Evolutionary conservation across 1,139 yeast species (phyloP).

Genomic region (Diutina sp.): DNA sequence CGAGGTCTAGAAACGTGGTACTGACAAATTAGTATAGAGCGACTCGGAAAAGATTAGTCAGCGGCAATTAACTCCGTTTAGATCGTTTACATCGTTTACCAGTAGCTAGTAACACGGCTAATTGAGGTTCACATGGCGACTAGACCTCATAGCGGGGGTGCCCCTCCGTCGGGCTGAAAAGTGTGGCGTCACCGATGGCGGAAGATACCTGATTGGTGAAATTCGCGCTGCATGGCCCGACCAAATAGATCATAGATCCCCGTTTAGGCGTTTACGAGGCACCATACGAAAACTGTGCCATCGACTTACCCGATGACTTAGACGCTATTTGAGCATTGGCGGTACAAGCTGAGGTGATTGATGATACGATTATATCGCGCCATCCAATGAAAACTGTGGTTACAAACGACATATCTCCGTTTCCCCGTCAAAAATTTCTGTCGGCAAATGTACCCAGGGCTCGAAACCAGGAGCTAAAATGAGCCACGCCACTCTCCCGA

Average conservation of each 20-base stretch:
- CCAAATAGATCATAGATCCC: not conserved
- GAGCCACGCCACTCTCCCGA: not conserved
- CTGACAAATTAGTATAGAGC: not conserved
- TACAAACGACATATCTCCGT: too few species aligned
- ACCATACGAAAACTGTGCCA: too few species aligned
- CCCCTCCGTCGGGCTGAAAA: not conserved
- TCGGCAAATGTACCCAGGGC: not conserved
- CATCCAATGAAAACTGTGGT: too few species aligned
- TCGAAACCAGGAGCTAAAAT: not conserved
- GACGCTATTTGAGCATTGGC: too few species aligned
- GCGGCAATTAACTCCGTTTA: not conserved
- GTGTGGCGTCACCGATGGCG: slow-evolving; percentile 2
- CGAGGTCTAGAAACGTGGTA: not conserved
- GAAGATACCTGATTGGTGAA: slow-evolving; percentile 1
- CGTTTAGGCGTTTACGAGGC: not conserved
- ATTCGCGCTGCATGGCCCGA: not conserved
- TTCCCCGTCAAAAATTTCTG: not conserved
- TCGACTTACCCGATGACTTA: too few species aligned
- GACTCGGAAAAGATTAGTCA: not conserved
- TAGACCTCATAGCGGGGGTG: too few species aligned
- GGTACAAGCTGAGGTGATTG: too few species aligned
- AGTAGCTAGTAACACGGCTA: not conserved
- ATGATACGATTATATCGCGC: too few species aligned
- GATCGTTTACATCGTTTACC: not conserved
- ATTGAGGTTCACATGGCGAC: not conserved